Conservation (phyloP, 2,329 filamentous ascomycete genomes). For the Penicillium psychrosexuale region DNA sequence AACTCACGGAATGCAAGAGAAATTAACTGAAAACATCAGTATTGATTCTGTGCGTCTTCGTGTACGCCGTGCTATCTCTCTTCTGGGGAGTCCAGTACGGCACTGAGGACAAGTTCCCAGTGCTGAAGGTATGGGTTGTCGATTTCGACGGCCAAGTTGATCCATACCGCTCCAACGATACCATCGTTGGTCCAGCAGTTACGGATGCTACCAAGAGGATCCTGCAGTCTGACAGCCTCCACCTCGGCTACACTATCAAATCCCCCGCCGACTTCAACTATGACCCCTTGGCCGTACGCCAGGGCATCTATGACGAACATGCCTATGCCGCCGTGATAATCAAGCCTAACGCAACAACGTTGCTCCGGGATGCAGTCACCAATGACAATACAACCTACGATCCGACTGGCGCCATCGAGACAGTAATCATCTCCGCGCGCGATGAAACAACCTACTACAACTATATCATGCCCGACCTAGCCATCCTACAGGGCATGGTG, state of each 20-base stretch:
- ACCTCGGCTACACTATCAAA: slow-evolving; percentile 52
- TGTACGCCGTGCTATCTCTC: slow-evolving; percentile 56
- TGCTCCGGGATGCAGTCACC: slow-evolving; percentile 55
- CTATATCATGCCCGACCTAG: slow-evolving; percentile 55
- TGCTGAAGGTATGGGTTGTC: slow-evolving; percentile 57
- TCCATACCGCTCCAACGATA: slow-evolving; percentile 50
- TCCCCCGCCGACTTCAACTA: slow-evolving; percentile 53
- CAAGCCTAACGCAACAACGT: slow-evolving; percentile 59
- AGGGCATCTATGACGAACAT: slow-evolving; percentile 58
- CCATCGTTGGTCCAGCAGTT: slow-evolving; percentile 58
- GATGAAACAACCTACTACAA: slow-evolving; percentile 55
- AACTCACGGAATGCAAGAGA: neutral
- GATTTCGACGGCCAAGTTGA: slow-evolving; percentile 59
- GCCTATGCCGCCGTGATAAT: slow-evolving; percentile 62
- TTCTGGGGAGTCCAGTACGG: slow-evolving; percentile 60
- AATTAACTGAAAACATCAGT: slow-evolving; percentile 17
- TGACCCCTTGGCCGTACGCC: slow-evolving; percentile 56
- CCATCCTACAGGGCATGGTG: slow-evolving; percentile 48
- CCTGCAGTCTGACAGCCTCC: slow-evolving; percentile 37
- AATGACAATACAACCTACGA: slow-evolving; percentile 59
- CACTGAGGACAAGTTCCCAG: slow-evolving; percentile 49
- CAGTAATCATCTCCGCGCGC: slow-evolving; percentile 55
- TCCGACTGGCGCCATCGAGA: slow-evolving; percentile 56
- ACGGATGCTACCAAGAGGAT: slow-evolving; percentile 47
- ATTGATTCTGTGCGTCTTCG: slow-evolving; percentile 52